These are phyloP conservation scores for Hericium coralloides DNA, from an alignment of 768 basidiomycete genomes.

Conservation along the genomic window DNA sequence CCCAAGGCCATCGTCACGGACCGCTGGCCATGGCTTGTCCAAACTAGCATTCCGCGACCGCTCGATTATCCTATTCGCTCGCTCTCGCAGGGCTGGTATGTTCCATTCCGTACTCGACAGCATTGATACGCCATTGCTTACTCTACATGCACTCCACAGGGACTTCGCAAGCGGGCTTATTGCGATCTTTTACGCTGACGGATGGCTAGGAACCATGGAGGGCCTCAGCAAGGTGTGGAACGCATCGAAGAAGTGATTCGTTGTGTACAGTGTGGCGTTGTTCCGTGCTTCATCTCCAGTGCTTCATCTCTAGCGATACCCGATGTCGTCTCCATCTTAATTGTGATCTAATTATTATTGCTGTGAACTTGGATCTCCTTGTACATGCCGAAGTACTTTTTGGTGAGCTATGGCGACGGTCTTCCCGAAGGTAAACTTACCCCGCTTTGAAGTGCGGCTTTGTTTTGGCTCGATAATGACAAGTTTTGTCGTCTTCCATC, in stretches of 20 bases:
- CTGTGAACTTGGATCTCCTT: no score
- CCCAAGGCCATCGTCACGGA: conserved; percentile 84
- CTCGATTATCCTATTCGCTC: conserved; percentile 84
- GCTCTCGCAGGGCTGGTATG: conserved; percentile 65
- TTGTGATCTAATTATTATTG: no score
- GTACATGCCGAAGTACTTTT: no score
- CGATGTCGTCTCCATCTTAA: no score
- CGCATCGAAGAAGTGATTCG: conserved; percentile 23
- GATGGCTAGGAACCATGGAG: conserved; percentile 34
- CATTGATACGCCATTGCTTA: background rate
- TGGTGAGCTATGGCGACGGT: no score
- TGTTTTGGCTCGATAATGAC: no score
- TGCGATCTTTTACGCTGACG: conserved; percentile 39
- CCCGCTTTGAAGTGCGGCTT: no score
- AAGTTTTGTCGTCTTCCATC: no score
- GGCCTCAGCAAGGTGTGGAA: conserved; percentile 28
- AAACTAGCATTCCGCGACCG: conserved; percentile 79
- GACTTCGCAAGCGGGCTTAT: conserved; percentile 43
- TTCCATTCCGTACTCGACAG: conserved; percentile 6
- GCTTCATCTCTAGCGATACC: no score
- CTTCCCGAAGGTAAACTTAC: no score
- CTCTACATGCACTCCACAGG: conserved; percentile 22
- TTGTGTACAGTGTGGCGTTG: background rate
- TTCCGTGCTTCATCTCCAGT: no score
- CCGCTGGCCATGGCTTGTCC: conserved; percentile 72